A percentile compares a stretch with the other conserved stretches of the same genome.
These are phyloP conservation scores for Suhomyces atakaporum DNA, from an alignment of 1,139 yeast species.

Conservation along the genomic window DNA sequence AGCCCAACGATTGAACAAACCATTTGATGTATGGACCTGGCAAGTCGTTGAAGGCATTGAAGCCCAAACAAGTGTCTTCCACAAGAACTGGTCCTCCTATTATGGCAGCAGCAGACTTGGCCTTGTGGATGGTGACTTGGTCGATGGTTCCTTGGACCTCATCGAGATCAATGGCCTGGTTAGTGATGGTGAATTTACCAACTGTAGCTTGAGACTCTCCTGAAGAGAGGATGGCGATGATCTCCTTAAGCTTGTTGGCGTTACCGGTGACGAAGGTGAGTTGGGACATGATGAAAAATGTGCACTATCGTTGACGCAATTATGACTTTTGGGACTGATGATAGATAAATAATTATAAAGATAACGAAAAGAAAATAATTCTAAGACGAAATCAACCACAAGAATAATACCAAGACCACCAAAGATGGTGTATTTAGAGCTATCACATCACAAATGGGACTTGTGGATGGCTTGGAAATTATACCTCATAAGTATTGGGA, in stretches of 20 bases:
- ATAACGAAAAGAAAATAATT: no score
- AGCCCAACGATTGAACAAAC: constrained; percentile 76
- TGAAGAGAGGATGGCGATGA: constrained; percentile 64
- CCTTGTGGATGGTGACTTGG: constrained; percentile 81
- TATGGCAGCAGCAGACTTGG: constrained; percentile 68
- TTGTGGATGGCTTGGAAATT: no score
- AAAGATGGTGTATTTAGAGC: no score
- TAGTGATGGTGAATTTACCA: constrained; percentile 58
- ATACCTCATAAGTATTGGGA: no score
- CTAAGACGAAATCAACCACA: no score
- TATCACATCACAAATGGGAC: no score
- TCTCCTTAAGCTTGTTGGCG: constrained; percentile 83
- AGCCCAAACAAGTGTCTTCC: constrained; percentile 92
- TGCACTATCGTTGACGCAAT: no score
- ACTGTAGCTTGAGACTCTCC: constrained; percentile 26
- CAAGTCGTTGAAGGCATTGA: constrained; percentile 71
- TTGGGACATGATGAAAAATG: constrained; percentile 5
- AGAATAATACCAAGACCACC: no score
- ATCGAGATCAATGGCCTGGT: constrained; percentile 72
- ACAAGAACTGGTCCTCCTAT: constrained; percentile 78
- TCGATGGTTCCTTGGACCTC: constrained; percentile 90
- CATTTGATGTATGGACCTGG: constrained; percentile 95
- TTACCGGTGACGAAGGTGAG: constrained; percentile 83
- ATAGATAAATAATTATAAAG: no score
- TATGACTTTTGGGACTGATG: no score